Conservation (phyloP, 495 filamentous ascomycete species). For the Penicillium pancosmium region DNA sequence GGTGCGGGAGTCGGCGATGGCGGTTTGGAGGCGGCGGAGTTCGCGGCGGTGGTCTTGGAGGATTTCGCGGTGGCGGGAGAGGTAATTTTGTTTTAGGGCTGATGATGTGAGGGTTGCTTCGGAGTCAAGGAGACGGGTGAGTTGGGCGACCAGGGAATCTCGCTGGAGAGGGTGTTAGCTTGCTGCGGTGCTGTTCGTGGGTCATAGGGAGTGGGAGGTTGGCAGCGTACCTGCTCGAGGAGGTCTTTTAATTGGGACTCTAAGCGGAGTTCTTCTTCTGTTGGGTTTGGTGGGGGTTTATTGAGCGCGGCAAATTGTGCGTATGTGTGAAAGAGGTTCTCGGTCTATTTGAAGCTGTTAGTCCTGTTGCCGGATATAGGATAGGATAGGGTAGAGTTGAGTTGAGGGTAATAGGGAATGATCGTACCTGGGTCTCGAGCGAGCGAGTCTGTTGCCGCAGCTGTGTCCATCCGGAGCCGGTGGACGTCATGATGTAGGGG, state of each 20-base stretch:
- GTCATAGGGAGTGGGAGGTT: slow-evolving; percentile 9
- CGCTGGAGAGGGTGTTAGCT: slow-evolving; percentile 56
- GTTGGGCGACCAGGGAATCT: slow-evolving; percentile 77
- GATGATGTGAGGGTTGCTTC: slow-evolving; percentile 88
- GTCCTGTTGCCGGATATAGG: slow-evolving; percentile 1
- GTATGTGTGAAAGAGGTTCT: slow-evolving; percentile 91
- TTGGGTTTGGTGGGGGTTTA: slow-evolving; percentile 78
- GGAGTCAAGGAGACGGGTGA: slow-evolving; percentile 88
- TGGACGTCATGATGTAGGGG: slow-evolving; percentile 62
- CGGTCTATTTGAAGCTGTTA: slow-evolving; percentile 62
- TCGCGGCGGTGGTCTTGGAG: slow-evolving; percentile 85
- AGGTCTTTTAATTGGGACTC: slow-evolving; percentile 85
- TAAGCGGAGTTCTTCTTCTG: slow-evolving; percentile 78
- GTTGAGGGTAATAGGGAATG: slow-evolving; percentile 5
- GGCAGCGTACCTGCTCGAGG: slow-evolving; percentile 54
- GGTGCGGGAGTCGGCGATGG: slow-evolving; percentile 73
- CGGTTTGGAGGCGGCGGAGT: slow-evolving; percentile 67
- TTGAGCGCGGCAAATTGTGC: slow-evolving; percentile 87
- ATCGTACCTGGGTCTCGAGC: slow-evolving; percentile 84
- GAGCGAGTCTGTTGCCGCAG: slow-evolving; percentile 89
- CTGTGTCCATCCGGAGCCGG: slow-evolving; percentile 90
- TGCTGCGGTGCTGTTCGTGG: slow-evolving; percentile 1
- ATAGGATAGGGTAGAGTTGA: background rate
- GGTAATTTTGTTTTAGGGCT: slow-evolving; percentile 91
- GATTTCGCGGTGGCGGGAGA: slow-evolving; percentile 88